Base-by-base conservation (phyloP, 2,329 filamentous ascomycete species). In the Trichoderma oligosporum region DNA sequence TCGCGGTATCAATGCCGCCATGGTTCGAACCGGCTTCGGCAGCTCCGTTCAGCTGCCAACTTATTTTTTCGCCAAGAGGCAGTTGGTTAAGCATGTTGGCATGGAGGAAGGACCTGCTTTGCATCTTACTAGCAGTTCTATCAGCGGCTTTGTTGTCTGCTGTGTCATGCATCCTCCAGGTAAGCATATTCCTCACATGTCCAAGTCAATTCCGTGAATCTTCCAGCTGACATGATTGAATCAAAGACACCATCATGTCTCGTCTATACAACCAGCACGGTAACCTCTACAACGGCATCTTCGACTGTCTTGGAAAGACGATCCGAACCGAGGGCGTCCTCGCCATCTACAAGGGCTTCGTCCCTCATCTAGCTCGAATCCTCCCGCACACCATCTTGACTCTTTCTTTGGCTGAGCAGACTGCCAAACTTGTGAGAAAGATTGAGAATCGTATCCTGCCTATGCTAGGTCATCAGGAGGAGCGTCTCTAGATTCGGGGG, bases 231-330 rank as follows among this genome's bases (percentile, higher is more conserved):
- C 56, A 16, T 16, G 18, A 41, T 36, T 35, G 27, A 18, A 14
- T 60, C 38, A 82, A n/a, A n/a, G 94, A 99, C 72, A 99, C 94
- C 4, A 89, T 99, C 75, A 99, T 99, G 94, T 94, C 91, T 61
- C 88, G 94, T 61, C 87, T 99, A 79, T 99, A 99, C 80, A 99
- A 99, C 78, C 94, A 99, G 73, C 96, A 92, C 61, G 94, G 94
- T 52, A 96, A 97, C 70, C 81, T 99, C n/a, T 99, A 99, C 79
- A 86, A 82, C 64, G 89, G 92, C 58, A 90, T 95, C 4, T 89
- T 96, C 62, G 94, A 99, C 75, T 99, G 94, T 71, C 74, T 97
- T 60, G 84, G 82, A 70, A 92, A 96, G 76, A 99, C 94, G 0
- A 81, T 99, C 60, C 87, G 86, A 70, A 96, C 91, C 0, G 94